Base-by-base conservation (phyloP, 257 asterid genomes). In the Solanum lycopersicoides region DNA sequence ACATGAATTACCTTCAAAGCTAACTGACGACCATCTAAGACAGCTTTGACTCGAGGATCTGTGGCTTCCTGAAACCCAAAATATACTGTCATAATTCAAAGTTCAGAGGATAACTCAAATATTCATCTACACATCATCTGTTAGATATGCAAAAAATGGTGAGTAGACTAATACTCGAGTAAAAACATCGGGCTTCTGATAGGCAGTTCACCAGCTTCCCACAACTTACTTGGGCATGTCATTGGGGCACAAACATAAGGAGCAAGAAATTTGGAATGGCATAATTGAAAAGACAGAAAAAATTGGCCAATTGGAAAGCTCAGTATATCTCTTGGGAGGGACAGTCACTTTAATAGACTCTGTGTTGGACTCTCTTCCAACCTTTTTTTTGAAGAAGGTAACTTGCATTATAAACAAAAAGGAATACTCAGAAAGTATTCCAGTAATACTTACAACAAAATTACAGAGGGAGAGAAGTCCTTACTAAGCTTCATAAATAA, bases 1-100 rank as follows among this genome's bases (percentile, higher is more conserved):
- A 34, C 83, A 69, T n/a, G 83, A 63, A 25, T 87, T 87, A 97
- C 99, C 99, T 97, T 97, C 91, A 97, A 90, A 83, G 99, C 99
- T 89, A 97, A 92, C 89, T 97, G 99, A 20, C 99, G 98, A 60
- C 99, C 99, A 94, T 97, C 99, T 88, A 97, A 91, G 86, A 97
- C 99, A 89, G 99, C 99, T 90, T 93, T 96, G 90, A 87, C 98
- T 90, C 93, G 93, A 85, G 98, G 99, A 90, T 97, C 99, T 91
- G 92, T 97, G 34, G 99, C 98, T 93, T 95, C 98, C 98, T 94
- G 86, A 83, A 80, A 87, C 86, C 86, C 86, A 88, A 88, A 90
- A 65, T 76, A 87, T 68, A 92, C 32, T 82, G 84, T 87, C 73
- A 80, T 50, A 80, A 80, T 50, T 80, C 68, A 80, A 74, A 80